Conservation (phyloP, 2,329 filamentous ascomycete genomes). For the Pyrenochaeta sp. region DNA sequence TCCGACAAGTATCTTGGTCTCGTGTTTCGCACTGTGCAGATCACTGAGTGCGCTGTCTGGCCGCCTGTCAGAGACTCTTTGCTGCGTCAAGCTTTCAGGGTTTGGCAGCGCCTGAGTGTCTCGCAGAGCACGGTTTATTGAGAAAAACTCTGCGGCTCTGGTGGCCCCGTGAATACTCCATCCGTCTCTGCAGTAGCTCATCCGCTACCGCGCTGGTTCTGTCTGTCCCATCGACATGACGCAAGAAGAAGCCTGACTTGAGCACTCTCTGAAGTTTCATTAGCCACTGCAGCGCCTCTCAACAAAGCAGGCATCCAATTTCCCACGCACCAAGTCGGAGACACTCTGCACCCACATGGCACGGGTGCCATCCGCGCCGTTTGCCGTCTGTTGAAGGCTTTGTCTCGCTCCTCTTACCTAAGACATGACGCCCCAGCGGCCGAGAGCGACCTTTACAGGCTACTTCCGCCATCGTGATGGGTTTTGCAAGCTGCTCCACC, state of each 20-base stretch:
- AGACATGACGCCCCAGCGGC: conserved; percentile 12
- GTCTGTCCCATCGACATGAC: conserved; percentile 5
- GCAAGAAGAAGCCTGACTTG: conserved; percentile 3
- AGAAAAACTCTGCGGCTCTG: conserved; percentile 1
- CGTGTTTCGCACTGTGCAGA: conserved; percentile 16
- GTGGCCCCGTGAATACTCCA: not conserved
- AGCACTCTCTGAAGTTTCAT: conserved; percentile 7
- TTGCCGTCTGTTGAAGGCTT: conserved; percentile 7
- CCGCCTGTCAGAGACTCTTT: not conserved
- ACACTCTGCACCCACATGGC: conserved; percentile 9
- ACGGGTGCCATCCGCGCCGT: conserved; percentile 10
- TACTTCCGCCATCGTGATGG: conserved; percentile 18
- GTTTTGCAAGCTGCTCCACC: conserved; percentile 29
- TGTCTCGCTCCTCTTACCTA: conserved; percentile 18
- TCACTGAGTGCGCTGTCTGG: not conserved
- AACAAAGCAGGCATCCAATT: conserved; percentile 22
- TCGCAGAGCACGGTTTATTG: not conserved
- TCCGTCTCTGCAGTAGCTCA: conserved; percentile 6
- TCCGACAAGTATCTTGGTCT: conserved; percentile 6
- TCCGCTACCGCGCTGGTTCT: conserved; percentile 7
- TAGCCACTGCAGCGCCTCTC: conserved; percentile 12
- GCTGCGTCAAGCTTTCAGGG: not conserved
- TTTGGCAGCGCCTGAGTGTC: not conserved
- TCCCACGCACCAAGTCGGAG: conserved; percentile 7
- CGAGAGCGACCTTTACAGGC: conserved; percentile 14